Percentiles rank a stretch among this genome's conserved stretches.
phyloP scores from a whole-genome alignment of 2,329 filamentous ascomycete genomes.

The Scorias spongiosa region DNA sequence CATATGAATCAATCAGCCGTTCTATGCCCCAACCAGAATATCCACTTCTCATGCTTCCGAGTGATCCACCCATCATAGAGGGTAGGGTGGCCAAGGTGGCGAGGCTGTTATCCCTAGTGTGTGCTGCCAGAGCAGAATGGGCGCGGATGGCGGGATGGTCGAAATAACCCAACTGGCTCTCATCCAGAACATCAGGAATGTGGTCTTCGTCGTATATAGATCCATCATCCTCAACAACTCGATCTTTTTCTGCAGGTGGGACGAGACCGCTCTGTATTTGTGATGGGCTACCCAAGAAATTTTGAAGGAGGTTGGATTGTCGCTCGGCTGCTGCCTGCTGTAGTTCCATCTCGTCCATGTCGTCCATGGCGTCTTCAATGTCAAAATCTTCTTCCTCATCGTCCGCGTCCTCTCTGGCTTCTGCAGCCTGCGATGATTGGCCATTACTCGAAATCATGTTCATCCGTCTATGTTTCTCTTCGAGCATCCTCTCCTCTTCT shows the following conservation, averaged over 20 bases:
- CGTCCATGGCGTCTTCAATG: slow-evolving; percentile 28
- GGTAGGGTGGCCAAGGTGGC: not conserved
- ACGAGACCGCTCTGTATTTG: not conserved
- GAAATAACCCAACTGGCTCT: slow-evolving; percentile 13
- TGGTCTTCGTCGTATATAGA: slow-evolving; percentile 36
- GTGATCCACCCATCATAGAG: not conserved
- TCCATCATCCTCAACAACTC: slow-evolving; percentile 36
- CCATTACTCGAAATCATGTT: slow-evolving; percentile 1
- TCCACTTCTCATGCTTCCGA: not conserved
- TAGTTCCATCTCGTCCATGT: slow-evolving; percentile 31
- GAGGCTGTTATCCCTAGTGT: not conserved
- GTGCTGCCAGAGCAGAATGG: slow-evolving; percentile 11
- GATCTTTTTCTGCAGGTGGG: not conserved
- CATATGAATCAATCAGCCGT: not conserved
- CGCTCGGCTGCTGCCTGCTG: slow-evolving; percentile 1
- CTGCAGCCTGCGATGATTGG: slow-evolving; percentile 1
- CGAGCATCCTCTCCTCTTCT: slow-evolving; percentile 50
- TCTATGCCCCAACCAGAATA: not conserved
- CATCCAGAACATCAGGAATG: slow-evolving; percentile 7
- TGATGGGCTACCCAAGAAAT: slow-evolving; percentile 9
- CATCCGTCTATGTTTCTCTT: slow-evolving; percentile 45
- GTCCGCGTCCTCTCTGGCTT: slow-evolving; percentile 10
- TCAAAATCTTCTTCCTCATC: slow-evolving; percentile 20
- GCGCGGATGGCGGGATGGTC: slow-evolving; percentile 17
- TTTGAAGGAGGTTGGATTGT: not conserved